These are phyloP conservation scores for Pseudogymnoascus sp. DNA, from an alignment of 2,329 filamentous ascomycete species.

Conservation along the genomic window DNA sequence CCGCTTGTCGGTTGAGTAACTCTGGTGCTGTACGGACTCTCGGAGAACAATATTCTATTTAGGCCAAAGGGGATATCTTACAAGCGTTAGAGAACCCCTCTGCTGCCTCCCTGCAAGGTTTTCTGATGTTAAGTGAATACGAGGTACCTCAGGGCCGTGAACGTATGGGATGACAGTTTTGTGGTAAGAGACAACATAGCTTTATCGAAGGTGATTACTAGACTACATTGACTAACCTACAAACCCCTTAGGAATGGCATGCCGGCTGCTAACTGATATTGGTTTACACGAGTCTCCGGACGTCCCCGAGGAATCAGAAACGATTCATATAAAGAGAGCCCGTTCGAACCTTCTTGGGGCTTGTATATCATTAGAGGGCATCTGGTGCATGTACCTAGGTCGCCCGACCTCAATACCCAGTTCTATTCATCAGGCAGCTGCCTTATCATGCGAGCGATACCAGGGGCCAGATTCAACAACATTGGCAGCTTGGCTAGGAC, in stretches of 20 bases:
- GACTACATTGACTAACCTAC: background rate
- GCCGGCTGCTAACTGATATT: constrained; percentile 9
- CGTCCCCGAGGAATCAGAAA: background rate
- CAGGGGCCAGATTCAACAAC: background rate
- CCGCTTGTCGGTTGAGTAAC: constrained; percentile 3
- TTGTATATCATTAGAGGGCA: background rate
- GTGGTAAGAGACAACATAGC: constrained; percentile 1
- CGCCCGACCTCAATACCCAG: background rate
- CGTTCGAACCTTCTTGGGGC: background rate
- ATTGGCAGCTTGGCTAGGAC: constrained; percentile 5
- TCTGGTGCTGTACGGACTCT: constrained; percentile 4
- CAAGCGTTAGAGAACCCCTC: background rate
- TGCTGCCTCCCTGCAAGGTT: constrained; percentile 8
- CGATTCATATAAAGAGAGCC: background rate
- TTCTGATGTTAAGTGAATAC: constrained; percentile 8
- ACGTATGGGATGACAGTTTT: background rate
- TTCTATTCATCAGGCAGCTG: background rate
- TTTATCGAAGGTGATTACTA: background rate
- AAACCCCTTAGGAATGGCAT: constrained; percentile 9
- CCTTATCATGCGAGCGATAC: background rate
- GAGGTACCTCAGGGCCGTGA: constrained; percentile 3
- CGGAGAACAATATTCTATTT: background rate
- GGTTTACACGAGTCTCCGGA: background rate
- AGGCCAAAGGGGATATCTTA: background rate
- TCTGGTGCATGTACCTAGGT: constrained; percentile 6